Evolutionary conservation across 192 early-diverging fungal genomes (phyloP).

Genomic region (Fimicolochytrium jonesii): DNA sequence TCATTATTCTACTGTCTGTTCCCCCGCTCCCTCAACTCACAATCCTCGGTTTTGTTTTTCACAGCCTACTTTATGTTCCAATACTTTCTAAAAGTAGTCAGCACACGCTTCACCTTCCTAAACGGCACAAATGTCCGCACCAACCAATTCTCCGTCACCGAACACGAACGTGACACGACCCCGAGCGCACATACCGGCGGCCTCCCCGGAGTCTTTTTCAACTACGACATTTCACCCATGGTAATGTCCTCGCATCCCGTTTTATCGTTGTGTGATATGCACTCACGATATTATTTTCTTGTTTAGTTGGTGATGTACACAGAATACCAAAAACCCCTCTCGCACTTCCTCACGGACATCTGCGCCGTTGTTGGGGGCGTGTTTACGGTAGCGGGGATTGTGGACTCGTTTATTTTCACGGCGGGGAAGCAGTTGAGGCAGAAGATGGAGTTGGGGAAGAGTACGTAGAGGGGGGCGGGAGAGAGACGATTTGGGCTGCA

Average conservation of each 20-base stretch:
- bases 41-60: neutral
- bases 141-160: slow-evolving; percentile 94
- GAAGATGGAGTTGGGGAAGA: slow-evolving; percentile 82
- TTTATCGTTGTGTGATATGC: too few species aligned
- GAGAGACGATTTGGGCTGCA: neutral
- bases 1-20: too few species aligned
- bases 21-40: neutral
- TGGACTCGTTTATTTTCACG: slow-evolving; percentile 85
- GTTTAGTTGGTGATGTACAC: slow-evolving; percentile 67
- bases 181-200: slow-evolving; percentile 10
- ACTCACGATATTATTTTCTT: too few species aligned
- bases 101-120: slow-evolving; percentile 71
- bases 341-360: slow-evolving; percentile 82
- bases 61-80: slow-evolving; percentile 72
- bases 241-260: neutral
- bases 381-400: slow-evolving; percentile 89
- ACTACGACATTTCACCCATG: slow-evolving; percentile 97
- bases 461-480: neutral
- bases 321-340: slow-evolving; percentile 76
- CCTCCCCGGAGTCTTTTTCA: slow-evolving; percentile 79
- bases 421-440: slow-evolving; percentile 71
- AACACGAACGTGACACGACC: slow-evolving; percentile 65
- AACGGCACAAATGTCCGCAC: slow-evolving; percentile 68
- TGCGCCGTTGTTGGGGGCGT: slow-evolving; percentile 94
- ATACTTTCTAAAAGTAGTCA: slow-evolving; percentile 93